These are phyloP conservation scores for Boechera retrofracta DNA, from an alignment of 345 rosid species.

Conservation along the genomic window DNA sequence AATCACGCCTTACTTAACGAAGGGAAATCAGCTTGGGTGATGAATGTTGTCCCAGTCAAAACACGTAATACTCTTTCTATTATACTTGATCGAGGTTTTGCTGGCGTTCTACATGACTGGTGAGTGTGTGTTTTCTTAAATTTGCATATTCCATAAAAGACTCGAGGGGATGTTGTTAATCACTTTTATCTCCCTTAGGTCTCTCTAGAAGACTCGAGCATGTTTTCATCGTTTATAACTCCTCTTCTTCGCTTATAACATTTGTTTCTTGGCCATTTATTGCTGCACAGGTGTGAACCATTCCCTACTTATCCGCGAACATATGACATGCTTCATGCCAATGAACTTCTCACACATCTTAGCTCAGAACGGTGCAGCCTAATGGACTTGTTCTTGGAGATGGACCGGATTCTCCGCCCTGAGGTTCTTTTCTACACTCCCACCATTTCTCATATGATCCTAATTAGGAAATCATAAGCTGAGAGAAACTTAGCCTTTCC, in stretches of 20 bases:
- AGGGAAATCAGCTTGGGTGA: slow-evolving; percentile 84
- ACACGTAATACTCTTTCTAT: slow-evolving; percentile 81
- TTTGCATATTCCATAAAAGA: background rate
- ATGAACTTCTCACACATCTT: slow-evolving; percentile 74
- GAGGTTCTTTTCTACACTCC: slow-evolving; percentile 60
- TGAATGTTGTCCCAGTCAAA: slow-evolving; percentile 91
- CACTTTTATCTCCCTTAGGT: background rate
- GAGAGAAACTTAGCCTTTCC: background rate
- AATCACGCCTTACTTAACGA: slow-evolving; percentile 80
- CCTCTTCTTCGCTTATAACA: background rate
- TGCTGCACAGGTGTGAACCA: slow-evolving; percentile 77
- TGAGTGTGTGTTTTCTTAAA: slow-evolving; percentile 45
- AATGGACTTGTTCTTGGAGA: slow-evolving; percentile 78
- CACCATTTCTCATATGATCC: background rate
- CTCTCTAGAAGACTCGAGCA: background rate
- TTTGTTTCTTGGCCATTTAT: slow-evolving; percentile 11
- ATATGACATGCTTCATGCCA: slow-evolving; percentile 90
- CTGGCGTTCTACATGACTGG: slow-evolving; percentile 96
- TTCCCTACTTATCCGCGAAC: slow-evolving; percentile 96
- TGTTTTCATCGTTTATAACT: background rate
- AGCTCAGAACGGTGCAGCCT: slow-evolving; percentile 63
- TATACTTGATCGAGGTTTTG: slow-evolving; percentile 84
- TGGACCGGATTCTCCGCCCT: slow-evolving; percentile 90
- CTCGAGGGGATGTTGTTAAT: background rate
- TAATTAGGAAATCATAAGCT: background rate